Base-by-base conservation (phyloP, 257 asterid species). In the Nicotiana knightiana region DNA sequence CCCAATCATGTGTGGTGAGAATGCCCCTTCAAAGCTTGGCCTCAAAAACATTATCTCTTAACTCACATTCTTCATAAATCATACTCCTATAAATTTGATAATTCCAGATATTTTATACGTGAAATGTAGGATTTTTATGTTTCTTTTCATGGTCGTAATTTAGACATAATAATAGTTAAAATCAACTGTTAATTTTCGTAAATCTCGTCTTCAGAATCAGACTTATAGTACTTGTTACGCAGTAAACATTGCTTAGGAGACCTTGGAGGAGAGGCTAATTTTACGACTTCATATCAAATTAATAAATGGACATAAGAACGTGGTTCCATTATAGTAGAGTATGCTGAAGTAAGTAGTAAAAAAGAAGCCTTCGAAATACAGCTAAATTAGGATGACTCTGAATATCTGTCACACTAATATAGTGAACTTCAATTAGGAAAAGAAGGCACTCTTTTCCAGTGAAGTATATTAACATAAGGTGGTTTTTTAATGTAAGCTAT, bases 41-140 rank as follows among this genome's bases (percentile, higher is more conserved):
- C 90, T 87, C 90, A 89, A 86, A 81, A 61, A 77, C 86, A 83
- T 86, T 89, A 89, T 87, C 91, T 26, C 71, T 77, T 64, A n/a
- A 46, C 48, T 30, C 55, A 68, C 0, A 35, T 2, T 21, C 59
- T 63, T 37, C 67, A 58, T 51, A 62, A 63, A 46, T 80, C 79
- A 58, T 6, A 61, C 54, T 6, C 16, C 35, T 64, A 32, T 43
- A 43, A 62, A 37, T 9, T 67, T 64, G 4, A 5, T 24, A 64
- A 28, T 30, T 64, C 43, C 43, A 28, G 43, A 28, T 64, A 28
- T 11, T 64, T 64, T 30, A 13, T 64, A 28, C 70, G 6, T 13
- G 43, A 26, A 12, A 30, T 64, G 9, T 13, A 30, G n/a, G n/a
- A 30, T 10, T 64, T 64, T 64, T 12, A 4, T 4, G 4, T 64